A percentile compares a stretch with the other conserved stretches of the same genome.
Conservation (phyloP, 331 rosid species). For the Dryas integrifolia region DNA sequence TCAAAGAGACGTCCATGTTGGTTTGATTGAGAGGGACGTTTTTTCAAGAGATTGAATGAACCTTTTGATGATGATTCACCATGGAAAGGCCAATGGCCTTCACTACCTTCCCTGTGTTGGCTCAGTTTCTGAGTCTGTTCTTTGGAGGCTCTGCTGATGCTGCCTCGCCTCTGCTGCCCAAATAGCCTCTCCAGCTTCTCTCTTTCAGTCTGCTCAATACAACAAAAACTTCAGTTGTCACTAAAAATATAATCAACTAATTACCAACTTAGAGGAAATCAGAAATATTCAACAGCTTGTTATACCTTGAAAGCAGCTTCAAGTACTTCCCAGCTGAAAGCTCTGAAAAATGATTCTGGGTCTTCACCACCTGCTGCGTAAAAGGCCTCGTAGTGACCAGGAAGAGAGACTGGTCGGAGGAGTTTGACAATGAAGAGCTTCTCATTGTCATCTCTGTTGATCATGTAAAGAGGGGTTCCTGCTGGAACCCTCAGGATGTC, state of each 20-base stretch:
- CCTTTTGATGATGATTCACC: conserved; percentile 26
- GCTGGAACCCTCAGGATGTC: conserved; percentile 50
- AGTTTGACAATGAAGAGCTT: conserved; percentile 43
- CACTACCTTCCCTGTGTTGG: conserved; percentile 20
- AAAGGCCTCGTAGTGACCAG: conserved; percentile 54
- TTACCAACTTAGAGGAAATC: neutral
- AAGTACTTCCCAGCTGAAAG: conserved; percentile 59
- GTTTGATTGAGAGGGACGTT: conserved; percentile 42
- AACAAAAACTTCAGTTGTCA: neutral
- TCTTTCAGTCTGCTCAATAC: conserved; percentile 28
- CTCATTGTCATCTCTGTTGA: conserved; percentile 57
- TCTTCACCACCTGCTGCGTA: conserved; percentile 42
- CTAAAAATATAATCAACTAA: too few species aligned
- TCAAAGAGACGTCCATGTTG: conserved; percentile 48
- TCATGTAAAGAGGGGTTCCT: conserved; percentile 49
- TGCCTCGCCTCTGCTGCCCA: conserved; percentile 39
- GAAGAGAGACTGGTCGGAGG: conserved; percentile 39
- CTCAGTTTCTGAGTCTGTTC: conserved; percentile 42
- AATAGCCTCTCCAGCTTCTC: conserved; percentile 43
- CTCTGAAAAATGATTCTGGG: conserved; percentile 56
- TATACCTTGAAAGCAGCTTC: conserved; percentile 53
- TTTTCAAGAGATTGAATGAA: conserved; percentile 47
- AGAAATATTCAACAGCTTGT: too few species aligned
- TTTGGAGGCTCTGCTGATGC: conserved; percentile 45
- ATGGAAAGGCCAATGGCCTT: conserved; percentile 43